A percentile compares a stretch with the other conserved stretches of the same genome.
These are phyloP conservation scores for Acer saccharum DNA, from an alignment of 345 rosid species.

Conservation along the genomic window DNA sequence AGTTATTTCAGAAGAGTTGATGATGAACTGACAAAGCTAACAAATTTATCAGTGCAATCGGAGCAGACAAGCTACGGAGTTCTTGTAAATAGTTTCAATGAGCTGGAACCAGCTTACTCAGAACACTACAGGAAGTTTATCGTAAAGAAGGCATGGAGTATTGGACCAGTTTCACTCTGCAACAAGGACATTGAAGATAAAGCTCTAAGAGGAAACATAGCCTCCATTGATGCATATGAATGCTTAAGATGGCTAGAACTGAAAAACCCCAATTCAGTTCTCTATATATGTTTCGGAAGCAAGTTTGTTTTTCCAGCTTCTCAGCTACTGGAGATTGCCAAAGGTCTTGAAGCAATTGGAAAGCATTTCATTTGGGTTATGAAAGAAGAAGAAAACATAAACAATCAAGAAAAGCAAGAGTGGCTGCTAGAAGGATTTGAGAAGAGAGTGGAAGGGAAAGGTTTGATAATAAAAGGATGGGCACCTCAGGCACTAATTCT, in stretches of 20 bases:
- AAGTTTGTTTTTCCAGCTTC: constrained; percentile 23
- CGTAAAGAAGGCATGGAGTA: constrained; percentile 27
- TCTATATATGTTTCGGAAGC: constrained; percentile 52
- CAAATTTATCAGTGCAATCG: neutral
- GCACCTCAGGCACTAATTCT: constrained; percentile 53
- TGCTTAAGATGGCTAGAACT: constrained; percentile 44
- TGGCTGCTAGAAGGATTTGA: constrained; percentile 44
- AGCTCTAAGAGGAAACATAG: constrained; percentile 34
- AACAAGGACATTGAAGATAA: constrained; percentile 29
- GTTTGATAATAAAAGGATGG: constrained; percentile 45
- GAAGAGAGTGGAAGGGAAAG: constrained; percentile 34
- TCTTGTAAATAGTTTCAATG: constrained; percentile 23
- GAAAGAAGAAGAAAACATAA: constrained; percentile 14
- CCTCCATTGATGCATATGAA: constrained; percentile 33
- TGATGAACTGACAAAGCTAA: neutral
- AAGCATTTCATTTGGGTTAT: constrained; percentile 58
- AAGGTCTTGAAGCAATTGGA: constrained; percentile 40
- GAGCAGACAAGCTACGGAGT: constrained; percentile 22
- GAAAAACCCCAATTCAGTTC: constrained; percentile 37
- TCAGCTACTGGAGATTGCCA: constrained; percentile 44
- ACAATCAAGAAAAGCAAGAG: constrained; percentile 24
- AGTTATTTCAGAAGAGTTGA: neutral
- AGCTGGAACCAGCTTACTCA: constrained; percentile 26
- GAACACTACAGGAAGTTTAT: constrained; percentile 27
- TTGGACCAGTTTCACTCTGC: constrained; percentile 45